Conservation (phyloP, 495 filamentous ascomycete genomes). For the Podospora appendiculata region DNA sequence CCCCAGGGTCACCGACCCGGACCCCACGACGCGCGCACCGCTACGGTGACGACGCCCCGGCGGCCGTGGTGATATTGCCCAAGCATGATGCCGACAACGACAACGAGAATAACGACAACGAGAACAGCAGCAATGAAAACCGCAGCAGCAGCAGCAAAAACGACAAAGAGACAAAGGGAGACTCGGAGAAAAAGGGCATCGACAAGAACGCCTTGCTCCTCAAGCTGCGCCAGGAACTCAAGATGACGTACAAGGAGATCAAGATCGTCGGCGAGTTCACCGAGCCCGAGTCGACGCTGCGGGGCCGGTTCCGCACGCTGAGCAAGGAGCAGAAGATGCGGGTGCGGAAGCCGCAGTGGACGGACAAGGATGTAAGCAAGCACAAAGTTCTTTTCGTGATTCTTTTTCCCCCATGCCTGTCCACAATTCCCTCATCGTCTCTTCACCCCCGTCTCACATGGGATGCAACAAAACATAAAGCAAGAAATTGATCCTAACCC, state of each 20-base stretch:
- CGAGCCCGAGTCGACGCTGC: conserved; percentile 81
- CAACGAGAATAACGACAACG: no score
- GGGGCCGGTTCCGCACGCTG: conserved; percentile 70
- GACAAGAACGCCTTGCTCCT: conserved; percentile 54
- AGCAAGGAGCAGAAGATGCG: conserved; percentile 70
- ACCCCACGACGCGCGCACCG: no score
- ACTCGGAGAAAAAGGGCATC: not conserved
- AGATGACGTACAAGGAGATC: conserved; percentile 76
- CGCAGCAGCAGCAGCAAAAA: not conserved
- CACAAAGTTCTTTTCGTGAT: no score
- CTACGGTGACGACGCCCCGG: no score
- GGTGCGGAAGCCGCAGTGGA: conserved; percentile 74
- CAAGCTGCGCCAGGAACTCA: conserved; percentile 48
- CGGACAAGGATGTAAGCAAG: conserved; percentile 68
- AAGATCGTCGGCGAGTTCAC: conserved; percentile 53
- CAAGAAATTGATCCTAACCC: not conserved
- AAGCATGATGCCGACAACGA: no score
- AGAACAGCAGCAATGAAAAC: not conserved
- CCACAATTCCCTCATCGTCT: not conserved
- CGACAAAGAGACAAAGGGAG: not conserved
- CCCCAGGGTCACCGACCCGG: no score
- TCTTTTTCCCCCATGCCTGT: conserved; percentile 8
- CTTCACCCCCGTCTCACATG: not conserved
- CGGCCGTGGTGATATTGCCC: no score
- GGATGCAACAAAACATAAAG: not conserved